Evolutionary conservation across 257 asterid genomes (phyloP).

Genomic region (Jacaranda mimosifolia): DNA sequence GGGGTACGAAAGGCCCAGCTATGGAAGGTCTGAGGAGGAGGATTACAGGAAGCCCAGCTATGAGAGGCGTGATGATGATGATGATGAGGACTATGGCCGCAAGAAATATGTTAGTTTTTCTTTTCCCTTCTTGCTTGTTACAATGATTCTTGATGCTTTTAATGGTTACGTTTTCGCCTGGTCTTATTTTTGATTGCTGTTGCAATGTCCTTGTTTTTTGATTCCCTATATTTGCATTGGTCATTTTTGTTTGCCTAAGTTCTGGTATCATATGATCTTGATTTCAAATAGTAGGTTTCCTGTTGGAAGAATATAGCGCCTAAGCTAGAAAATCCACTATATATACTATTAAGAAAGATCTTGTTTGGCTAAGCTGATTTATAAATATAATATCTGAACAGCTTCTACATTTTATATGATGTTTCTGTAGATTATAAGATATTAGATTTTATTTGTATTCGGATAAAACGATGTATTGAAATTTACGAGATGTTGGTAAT

Average conservation of each 20-base stretch:
- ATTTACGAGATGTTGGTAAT: too few relatives aligned
- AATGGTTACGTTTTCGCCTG: not conserved
- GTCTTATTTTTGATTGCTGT: not conserved
- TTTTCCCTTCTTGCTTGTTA: not conserved
- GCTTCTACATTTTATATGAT: too few relatives aligned
- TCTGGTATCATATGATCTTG: slow-evolving; percentile 5
- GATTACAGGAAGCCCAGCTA: slow-evolving; percentile 60
- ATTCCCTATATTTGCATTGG: not conserved
- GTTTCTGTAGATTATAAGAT: too few relatives aligned
- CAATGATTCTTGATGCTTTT: slow-evolving; percentile 1
- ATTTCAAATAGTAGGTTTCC: not conserved
- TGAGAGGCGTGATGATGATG: slow-evolving; percentile 61
- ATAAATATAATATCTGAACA: too few relatives aligned
- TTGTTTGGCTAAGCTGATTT: too few relatives aligned
- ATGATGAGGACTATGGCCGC: slow-evolving; percentile 63
- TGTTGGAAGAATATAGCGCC: too few relatives aligned
- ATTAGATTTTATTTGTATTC: too few relatives aligned
- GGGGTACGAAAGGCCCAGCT: slow-evolving; percentile 64
- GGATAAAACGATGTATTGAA: too few relatives aligned
- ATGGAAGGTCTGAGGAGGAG: slow-evolving; percentile 73
- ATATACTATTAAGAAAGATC: too few relatives aligned
- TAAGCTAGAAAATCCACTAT: too few relatives aligned
- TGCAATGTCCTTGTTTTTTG: not conserved
- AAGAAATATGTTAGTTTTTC: slow-evolving; percentile 71
- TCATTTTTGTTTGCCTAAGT: not conserved